Evolutionary conservation across 805 yeast species (phyloP), one percentile per base, ranked within the genome.

Genomic region (Millerozyma acaciae): DNA sequence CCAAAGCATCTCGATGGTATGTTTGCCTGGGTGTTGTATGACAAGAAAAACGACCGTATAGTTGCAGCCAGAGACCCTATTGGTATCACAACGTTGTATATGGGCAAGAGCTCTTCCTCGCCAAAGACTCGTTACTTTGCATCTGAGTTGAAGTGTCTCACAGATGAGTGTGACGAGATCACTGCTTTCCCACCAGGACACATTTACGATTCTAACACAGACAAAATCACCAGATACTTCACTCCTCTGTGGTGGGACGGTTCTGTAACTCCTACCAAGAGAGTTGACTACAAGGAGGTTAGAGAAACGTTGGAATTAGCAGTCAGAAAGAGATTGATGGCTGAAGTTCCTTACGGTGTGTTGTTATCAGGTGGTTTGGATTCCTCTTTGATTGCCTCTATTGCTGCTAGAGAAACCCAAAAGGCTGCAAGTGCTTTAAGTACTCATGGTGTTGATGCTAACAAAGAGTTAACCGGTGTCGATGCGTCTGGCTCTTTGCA

Each of bases 281-380:
- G 80, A 27, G 85, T 83, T 28, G 95, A 90, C 59, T 78, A 70
- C 57, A 76, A 59, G 52, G 49, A 65, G 39, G 75, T 93, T 41
- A 81, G 96, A 63, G 83, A 80, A 52, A 62, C 85, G 31, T 75
- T 93, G 58, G 98, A 93, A 65, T 68, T 83, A 67, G 88, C 98
- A 30, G 99, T 93, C 35, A 84, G 98, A 74, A 93, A 93, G 84
- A 84, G 98, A 75, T 76, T 93, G 54, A 93, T 93, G 99, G 93
- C 97, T 36, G 99, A 93, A 72, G 99, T 93, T 42, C 97, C 99
- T 36, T 93, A 86, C 63, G 99, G 99, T 70, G 99, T 93, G 29
- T 71, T 93, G 49, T 73, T 93, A 48, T 87, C 96, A 15, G 99
- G 99, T 59, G 99, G 99, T 47, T 76, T 93, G 55, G 99, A 93